Percentiles rank a stretch among this genome's conserved stretches.
Evolutionary conservation across 306 rosid species (phyloP).

Genomic region (apple (Malus domestica)): ASM211411v1 NC_041804.1:1197501-1198000

Average conservation of each 20-base stretch:
- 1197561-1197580: conserved; percentile 22
- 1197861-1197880: neutral
- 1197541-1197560: conserved; percentile 23
- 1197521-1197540: conserved; percentile 37
- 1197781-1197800: conserved; percentile 55
- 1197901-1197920: conserved; percentile 32
- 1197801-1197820: conserved; percentile 88
- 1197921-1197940: conserved; percentile 57
- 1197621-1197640: conserved; percentile 73
- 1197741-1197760: conserved; percentile 43
- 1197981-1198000: conserved; percentile 80
- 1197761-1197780: conserved; percentile 30
- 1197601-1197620: conserved; percentile 40
- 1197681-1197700: conserved; percentile 18
- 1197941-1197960: conserved; percentile 65
- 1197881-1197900: neutral
- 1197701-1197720: conserved; percentile 25
- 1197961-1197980: conserved; percentile 80
- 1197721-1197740: conserved; percentile 28
- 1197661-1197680: conserved; percentile 23
- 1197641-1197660: conserved; percentile 28
- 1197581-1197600: conserved; percentile 29
- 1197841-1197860: conserved; percentile 20
- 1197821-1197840: conserved; percentile 89
- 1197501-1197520: neutral